Percentiles rank a stretch among this genome's conserved stretches.
Conservation (phyloP, 2,329 filamentous ascomycete genomes). For the Fusarium cicatricum region DNA sequence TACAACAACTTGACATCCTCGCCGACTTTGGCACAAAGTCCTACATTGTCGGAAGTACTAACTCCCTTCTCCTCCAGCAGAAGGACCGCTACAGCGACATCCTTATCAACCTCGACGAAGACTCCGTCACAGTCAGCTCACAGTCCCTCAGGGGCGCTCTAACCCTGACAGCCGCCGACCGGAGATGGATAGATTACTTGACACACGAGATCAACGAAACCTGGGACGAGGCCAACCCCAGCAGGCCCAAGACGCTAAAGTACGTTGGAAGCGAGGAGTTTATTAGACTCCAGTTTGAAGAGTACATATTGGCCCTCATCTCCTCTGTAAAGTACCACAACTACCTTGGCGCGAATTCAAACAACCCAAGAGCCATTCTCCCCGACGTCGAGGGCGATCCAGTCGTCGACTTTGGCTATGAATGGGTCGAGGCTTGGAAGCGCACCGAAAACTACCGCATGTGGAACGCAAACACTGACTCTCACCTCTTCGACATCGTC, state of each 20-base stretch:
- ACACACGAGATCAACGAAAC: conserved; percentile 94
- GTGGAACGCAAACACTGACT: conserved; percentile 82
- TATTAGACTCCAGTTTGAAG: conserved; percentile 95
- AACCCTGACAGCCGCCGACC: conserved; percentile 82
- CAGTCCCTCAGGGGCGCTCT: conserved; percentile 79
- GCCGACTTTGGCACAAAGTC: conserved; percentile 96
- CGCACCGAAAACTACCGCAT: conserved; percentile 91
- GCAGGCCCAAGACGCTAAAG: conserved; percentile 90
- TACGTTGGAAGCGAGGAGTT: conserved; percentile 98
- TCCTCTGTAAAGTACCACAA: conserved; percentile 90
- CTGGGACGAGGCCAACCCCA: conserved; percentile 92
- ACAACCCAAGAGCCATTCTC: conserved; percentile 72
- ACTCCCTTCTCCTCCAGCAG: conserved; percentile 91
- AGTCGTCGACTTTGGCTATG: conserved; percentile 79
- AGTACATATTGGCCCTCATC: conserved; percentile 90
- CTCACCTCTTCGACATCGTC: conserved; percentile 91
- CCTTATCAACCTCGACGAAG: conserved; percentile 93
- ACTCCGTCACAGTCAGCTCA: conserved; percentile 84
- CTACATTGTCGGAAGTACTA: conserved; percentile 96
- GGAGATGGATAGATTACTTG: conserved; percentile 95
- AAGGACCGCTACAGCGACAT: conserved; percentile 97
- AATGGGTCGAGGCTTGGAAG: conserved; percentile 90
- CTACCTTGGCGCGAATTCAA: conserved; percentile 71
- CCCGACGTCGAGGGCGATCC: conserved; percentile 84
- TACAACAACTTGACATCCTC: conserved; percentile 93